Evolutionary conservation across 306 rosid genomes (phyloP).

Genomic region (Mimosa bimucronata): DNA sequence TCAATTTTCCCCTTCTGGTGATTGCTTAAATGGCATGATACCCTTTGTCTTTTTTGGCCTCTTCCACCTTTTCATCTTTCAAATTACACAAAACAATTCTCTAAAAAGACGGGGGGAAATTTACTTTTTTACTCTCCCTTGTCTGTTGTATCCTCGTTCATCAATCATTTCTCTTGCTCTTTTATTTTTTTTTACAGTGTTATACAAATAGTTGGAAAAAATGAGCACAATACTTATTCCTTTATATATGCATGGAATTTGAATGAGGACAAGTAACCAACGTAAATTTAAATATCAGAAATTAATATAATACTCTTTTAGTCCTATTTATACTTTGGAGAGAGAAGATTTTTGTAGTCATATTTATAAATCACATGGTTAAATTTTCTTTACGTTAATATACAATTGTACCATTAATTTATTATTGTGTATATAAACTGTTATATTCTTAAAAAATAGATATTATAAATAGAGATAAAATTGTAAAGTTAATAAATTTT

Average conservation of each 20-base stretch:
- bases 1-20: slow-evolving; percentile 26
- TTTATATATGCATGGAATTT: background rate
- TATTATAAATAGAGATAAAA: too few relatives aligned
- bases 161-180: background rate
- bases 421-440: too few relatives aligned
- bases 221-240: background rate
- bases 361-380: too few relatives aligned
- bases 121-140: background rate
- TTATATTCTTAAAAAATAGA: too few relatives aligned
- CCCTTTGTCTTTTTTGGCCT: slow-evolving; percentile 49
- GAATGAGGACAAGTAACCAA: background rate
- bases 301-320: background rate
- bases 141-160: background rate
- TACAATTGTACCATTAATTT: too few relatives aligned
- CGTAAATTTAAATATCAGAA: background rate
- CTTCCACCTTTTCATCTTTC: slow-evolving; percentile 31
- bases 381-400: too few relatives aligned
- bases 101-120: background rate
- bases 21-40: slow-evolving; percentile 23
- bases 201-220: too few relatives aligned
- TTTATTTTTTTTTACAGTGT: background rate
- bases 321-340: too few relatives aligned
- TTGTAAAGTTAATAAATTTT: too few relatives aligned
- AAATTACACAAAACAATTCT: slow-evolving; percentile 1
- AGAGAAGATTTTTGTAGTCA: too few relatives aligned